Base-by-base conservation (phyloP, 2,329 filamentous ascomycete genomes). In the Cordyceps fumosorosea region DNA sequence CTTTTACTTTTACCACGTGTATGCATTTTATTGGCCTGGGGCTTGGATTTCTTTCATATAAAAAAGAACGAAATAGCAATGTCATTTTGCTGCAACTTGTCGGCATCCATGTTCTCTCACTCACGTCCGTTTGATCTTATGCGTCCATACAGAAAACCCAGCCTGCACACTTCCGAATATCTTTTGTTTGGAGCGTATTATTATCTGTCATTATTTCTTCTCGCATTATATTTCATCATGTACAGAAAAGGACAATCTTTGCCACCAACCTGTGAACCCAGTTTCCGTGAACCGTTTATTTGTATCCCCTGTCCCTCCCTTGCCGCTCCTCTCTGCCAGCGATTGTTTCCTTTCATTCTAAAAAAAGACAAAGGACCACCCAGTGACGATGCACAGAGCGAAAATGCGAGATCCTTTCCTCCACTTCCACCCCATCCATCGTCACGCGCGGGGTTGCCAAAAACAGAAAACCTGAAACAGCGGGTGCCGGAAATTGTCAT, bases 1-100 rank as follows among this genome's bases (percentile, higher is more conserved):
- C 8, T 51, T 24, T 40, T 53, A 12, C 22, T 12, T 20, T 24
- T n/a, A 42, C 50, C 12, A 14, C 24, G 3, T 52, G 48, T 60
- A 60, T 45, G 48, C 57, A 60, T 60, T 37, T 53, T 60, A 45
- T 60, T 34, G 48, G 22, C 24, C 18, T 20, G 56, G 47, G 32
- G 18, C 16, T 50, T 47, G 44, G 44, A 20, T 18, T 53, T 45
- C 4, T 18, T 60, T 52, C n/a, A 24, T 44, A 42, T 44, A 52
- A 52, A n/a, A 26, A 50, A 40, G n/a, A 22, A 8, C 32, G 45
- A 45, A 53, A 53, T 50, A 11, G 56, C 37, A 53, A 18, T 18
- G 34, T 29, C 37, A 29, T 29, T 20, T n/a, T 44, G 12, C 18
- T 10, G 20, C 54, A 29, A n/a, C 20, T 26, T 48, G 11, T 48